A percentile compares a stretch with the other conserved stretches of the same genome.
Conservation (phyloP, 441 rosid genomes). For the Gossypium gossypioides region DNA sequence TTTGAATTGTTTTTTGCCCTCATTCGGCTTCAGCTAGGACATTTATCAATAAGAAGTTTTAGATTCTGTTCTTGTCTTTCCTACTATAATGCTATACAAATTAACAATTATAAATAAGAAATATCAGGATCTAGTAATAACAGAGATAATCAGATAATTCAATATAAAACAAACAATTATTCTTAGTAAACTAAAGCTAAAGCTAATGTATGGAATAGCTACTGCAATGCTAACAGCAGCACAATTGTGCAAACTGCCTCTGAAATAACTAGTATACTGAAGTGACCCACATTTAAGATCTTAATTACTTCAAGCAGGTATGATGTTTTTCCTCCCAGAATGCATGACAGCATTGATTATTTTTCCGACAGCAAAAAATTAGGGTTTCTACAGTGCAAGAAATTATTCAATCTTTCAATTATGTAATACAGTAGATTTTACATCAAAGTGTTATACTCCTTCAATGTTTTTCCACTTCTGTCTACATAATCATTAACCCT, state of each 20-base stretch:
- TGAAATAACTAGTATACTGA: not conserved
- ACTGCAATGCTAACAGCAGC: not conserved
- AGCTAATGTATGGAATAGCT: not conserved
- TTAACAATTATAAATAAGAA: not conserved
- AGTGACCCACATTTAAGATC: not conserved
- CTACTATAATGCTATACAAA: not conserved
- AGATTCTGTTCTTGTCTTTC: not conserved
- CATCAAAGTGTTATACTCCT: not conserved
- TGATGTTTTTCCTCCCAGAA: not conserved
- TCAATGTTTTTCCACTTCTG: not conserved
- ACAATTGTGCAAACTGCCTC: not conserved
- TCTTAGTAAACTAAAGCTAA: conserved; percentile 6
- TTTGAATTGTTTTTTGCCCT: not conserved
- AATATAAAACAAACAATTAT: not conserved
- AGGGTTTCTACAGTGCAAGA: not conserved
- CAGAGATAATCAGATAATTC: not conserved
- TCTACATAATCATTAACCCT: not conserved
- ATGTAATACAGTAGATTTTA: not conserved
- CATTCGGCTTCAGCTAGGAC: not conserved
- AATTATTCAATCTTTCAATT: not conserved
- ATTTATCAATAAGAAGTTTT: not conserved
- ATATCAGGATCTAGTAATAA: not conserved
- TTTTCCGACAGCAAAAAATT: not conserved
- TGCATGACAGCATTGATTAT: not conserved
- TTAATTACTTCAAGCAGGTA: no score